These are phyloP conservation scores for Veloporphyrellus conicus DNA, from an alignment of 1,284 basidiomycete genomes.

Conservation along the genomic window DNA sequence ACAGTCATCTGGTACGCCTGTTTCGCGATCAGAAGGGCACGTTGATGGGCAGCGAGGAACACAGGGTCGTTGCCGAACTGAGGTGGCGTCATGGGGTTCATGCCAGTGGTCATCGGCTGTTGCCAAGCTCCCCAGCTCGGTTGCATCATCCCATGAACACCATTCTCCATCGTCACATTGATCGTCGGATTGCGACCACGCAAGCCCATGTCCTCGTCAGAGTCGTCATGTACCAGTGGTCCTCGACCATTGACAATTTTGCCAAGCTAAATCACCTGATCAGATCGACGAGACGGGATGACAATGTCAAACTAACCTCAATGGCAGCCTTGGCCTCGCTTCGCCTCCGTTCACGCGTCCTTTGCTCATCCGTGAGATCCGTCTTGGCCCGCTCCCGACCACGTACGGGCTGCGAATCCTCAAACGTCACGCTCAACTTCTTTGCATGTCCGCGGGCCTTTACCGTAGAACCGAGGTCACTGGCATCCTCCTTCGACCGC, in stretches of 20 bases:
- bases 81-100: constrained; percentile 28
- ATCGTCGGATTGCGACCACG: constrained; percentile 26
- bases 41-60: constrained; percentile 70
- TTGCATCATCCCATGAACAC: constrained; percentile 31
- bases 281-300: constrained; percentile 3
- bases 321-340: constrained; percentile 74
- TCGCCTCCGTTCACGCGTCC: constrained; percentile 62
- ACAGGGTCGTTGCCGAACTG: constrained; percentile 45
- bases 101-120: constrained; percentile 26
- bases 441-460: constrained; percentile 40
- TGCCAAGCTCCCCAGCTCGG: constrained; percentile 30
- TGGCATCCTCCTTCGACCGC: constrained; percentile 27
- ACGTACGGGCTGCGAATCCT: constrained; percentile 31
- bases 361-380: constrained; percentile 43
- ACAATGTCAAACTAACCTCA: constrained; percentile 49
- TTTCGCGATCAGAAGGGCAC: constrained; percentile 76
- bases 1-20: constrained; percentile 82
- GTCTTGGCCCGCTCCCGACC: constrained; percentile 32
- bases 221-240: constrained; percentile 51
- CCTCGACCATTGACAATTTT: constrained; percentile 74
- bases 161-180: constrained; percentile 45
- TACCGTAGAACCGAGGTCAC: constrained; percentile 35
- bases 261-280: constrained; percentile 51
- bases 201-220: constrained; percentile 44
- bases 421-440: constrained; percentile 60